A percentile compares a stretch with the other conserved stretches of the same genome.
Evolutionary conservation across 352 stramenopile species (phyloP).

Genomic region (Globisporangium camurandrum): DNA sequence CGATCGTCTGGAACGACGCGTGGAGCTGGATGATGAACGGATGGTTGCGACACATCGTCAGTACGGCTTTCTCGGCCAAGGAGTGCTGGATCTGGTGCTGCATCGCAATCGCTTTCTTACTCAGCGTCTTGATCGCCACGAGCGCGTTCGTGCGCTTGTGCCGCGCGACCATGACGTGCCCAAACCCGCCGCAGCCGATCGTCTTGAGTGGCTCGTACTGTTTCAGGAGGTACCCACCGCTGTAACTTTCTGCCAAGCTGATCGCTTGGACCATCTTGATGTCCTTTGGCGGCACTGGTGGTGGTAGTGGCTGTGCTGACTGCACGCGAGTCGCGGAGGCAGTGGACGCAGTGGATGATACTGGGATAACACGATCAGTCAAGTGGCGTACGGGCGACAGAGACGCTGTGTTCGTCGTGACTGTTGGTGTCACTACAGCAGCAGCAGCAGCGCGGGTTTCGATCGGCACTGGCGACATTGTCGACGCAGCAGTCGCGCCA

Average conservation of each 20-base stretch:
- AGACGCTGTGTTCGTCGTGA: no score
- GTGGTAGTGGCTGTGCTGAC: not conserved
- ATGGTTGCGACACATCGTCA: constrained; percentile 84
- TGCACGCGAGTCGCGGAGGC: not conserved
- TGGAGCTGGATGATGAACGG: constrained; percentile 90
- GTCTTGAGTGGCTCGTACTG: constrained; percentile 77
- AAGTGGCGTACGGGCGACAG: no score
- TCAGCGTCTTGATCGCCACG: constrained; percentile 78
- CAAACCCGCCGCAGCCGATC: constrained; percentile 80
- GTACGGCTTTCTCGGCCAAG: constrained; percentile 76
- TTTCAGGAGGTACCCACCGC: constrained; percentile 58
- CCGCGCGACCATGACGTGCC: constrained; percentile 74
- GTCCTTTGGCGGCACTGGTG: constrained; percentile 20
- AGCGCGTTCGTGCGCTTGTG: constrained; percentile 49
- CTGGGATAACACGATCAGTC: not conserved
- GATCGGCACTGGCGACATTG: not conserved
- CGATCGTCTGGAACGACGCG: constrained; percentile 81
- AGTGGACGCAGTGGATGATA: not conserved
- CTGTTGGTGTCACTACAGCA: not conserved
- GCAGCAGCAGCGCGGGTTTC: not conserved
- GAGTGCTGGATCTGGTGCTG: constrained; percentile 86
- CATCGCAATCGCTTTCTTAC: constrained; percentile 67
- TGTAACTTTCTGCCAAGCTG: constrained; percentile 78
- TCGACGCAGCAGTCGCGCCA: no score
- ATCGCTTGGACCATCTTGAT: constrained; percentile 58